phyloP scores from a whole-genome alignment of 2,329 filamentous ascomycete genomes.

The Curvularia spicifera region DNA sequence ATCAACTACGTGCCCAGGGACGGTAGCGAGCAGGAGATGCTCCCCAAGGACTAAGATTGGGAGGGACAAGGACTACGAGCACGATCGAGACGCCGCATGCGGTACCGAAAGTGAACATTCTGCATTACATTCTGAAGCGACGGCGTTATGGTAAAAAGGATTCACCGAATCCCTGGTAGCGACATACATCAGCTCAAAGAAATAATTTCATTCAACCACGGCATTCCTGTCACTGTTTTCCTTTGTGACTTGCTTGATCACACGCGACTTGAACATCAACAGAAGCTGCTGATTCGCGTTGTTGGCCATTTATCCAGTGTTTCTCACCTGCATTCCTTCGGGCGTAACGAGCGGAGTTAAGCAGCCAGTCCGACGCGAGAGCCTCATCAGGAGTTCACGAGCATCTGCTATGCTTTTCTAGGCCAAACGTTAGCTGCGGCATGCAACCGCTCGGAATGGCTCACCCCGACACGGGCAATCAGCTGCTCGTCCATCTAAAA shows the following conservation, averaged over 20 bases:
- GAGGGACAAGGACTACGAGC: neutral
- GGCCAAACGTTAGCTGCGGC: neutral
- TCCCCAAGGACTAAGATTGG: slow-evolving; percentile 38
- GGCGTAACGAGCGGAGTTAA: neutral
- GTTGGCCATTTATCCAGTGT: neutral
- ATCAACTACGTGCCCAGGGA: slow-evolving; percentile 64
- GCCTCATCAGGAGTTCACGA: neutral
- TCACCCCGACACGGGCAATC: neutral
- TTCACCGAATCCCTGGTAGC: neutral
- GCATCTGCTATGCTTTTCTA: neutral
- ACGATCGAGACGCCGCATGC: neutral
- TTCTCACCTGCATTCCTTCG: neutral
- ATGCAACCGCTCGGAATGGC: neutral
- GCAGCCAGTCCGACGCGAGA: neutral
- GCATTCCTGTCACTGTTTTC: neutral
- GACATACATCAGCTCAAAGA: neutral
- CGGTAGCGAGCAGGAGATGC: slow-evolving; percentile 47
- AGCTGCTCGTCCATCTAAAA: neutral
- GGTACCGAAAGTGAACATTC: neutral
- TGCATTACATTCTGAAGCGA: slow-evolving; percentile 32
- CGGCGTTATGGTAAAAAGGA: slow-evolving; percentile 31
- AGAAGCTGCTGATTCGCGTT: neutral
- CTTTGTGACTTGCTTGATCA: neutral
- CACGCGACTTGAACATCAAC: neutral
- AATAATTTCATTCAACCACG: neutral